phyloP scores from a whole-genome alignment of 148 eudicot species.

The Fagopyrum tataricum region DNA sequence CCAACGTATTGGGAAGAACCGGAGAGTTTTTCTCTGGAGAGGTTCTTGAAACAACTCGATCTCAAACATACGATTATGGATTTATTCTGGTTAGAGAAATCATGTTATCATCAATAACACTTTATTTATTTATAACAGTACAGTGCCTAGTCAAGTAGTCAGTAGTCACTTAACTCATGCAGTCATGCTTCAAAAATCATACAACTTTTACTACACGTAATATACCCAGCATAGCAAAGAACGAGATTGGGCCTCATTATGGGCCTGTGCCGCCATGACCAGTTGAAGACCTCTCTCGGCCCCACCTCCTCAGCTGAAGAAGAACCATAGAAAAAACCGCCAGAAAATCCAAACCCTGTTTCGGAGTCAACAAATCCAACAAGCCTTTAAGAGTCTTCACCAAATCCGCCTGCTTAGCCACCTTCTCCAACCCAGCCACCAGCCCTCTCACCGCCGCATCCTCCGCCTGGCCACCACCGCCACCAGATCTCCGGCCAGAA shows the following conservation, averaged over 20 bases:
- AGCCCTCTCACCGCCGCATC: slow-evolving; percentile 27
- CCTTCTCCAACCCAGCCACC: slow-evolving; percentile 26
- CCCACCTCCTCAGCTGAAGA: slow-evolving; percentile 22
- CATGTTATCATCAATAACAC: too few species aligned
- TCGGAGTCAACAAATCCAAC: slow-evolving; percentile 36
- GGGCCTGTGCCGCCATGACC: not conserved
- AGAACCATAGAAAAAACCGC: slow-evolving; percentile 40
- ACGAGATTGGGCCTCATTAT: not conserved
- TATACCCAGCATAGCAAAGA: not conserved
- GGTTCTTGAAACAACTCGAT: not conserved
- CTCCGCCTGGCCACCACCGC: slow-evolving; percentile 18
- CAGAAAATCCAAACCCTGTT: slow-evolving; percentile 45
- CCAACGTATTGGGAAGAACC: not conserved
- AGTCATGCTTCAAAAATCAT: too few species aligned
- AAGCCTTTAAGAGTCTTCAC: slow-evolving; percentile 39
- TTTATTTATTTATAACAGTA: too few species aligned
- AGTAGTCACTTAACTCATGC: too few species aligned
- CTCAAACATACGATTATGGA: too few species aligned
- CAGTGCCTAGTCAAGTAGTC: too few species aligned
- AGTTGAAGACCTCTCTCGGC: not conserved
- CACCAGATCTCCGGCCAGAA: slow-evolving; percentile 5
- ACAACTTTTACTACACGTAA: too few species aligned
- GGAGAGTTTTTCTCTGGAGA: not conserved
- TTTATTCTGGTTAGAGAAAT: too few species aligned
- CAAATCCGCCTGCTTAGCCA: slow-evolving; percentile 39